These are phyloP conservation scores for Macrolepiota dolichaula DNA, from an alignment of 768 basidiomycete species.

Conservation along the genomic window DNA sequence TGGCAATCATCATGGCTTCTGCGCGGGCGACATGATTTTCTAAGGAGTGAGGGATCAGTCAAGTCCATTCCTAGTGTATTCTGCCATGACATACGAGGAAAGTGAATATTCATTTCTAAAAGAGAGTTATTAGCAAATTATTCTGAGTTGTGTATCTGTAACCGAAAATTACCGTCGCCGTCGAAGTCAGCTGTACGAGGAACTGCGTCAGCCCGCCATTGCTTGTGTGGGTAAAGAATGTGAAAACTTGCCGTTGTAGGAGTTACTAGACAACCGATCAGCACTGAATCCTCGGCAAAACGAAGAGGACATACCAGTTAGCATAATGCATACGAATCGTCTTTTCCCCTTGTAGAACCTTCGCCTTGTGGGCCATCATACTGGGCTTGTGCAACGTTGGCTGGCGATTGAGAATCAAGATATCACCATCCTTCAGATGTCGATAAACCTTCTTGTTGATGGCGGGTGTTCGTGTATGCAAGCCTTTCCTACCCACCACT, in stretches of 20 bases:
- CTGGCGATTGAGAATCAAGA: conserved; percentile 94
- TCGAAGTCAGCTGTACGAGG: conserved; percentile 23
- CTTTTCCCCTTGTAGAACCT: conserved; percentile 92
- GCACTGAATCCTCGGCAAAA: conserved; percentile 1
- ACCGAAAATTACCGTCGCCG: conserved; percentile 27
- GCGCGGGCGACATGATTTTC: conserved; percentile 95
- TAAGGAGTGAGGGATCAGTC: conserved; percentile 25
- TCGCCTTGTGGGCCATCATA: conserved; percentile 98
- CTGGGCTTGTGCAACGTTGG: conserved; percentile 98
- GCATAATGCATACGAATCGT: conserved; percentile 99
- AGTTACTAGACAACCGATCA: conserved; percentile 61
- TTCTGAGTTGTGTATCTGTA: background rate
- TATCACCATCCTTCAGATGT: conserved; percentile 92
- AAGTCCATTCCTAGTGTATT: conserved; percentile 4
- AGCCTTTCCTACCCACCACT: conserved; percentile 42
- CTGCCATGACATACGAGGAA: conserved; percentile 70
- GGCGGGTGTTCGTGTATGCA: conserved; percentile 73
- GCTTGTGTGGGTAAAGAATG: background rate
- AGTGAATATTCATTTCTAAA: conserved; percentile 99
- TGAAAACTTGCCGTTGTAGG: conserved; percentile 78
- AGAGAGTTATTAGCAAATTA: background rate
- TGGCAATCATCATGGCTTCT: conserved; percentile 91
- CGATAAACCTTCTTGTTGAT: conserved; percentile 98
- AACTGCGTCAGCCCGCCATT: conserved; percentile 16
- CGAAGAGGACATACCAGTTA: conserved; percentile 70